Conservation (phyloP, 2,329 filamentous ascomycete species). For the Botrytis paeoniae region DNA sequence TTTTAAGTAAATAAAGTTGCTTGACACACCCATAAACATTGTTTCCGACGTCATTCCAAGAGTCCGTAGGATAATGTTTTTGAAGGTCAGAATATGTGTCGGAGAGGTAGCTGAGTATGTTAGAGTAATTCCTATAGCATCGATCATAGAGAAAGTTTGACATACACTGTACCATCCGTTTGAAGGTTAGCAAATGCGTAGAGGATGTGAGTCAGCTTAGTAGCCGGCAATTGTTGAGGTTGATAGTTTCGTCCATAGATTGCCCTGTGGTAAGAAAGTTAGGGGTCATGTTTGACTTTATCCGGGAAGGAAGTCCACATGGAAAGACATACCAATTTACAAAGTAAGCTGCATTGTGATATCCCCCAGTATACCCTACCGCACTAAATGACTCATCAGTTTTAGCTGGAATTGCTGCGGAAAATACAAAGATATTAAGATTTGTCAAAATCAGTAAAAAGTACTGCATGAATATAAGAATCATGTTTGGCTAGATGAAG, state of each 20-base stretch:
- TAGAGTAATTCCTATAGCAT: slow-evolving; percentile 38
- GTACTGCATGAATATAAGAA: not conserved
- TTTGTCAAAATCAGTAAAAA: not conserved
- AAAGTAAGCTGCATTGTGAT: slow-evolving; percentile 30
- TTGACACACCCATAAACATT: slow-evolving; percentile 82
- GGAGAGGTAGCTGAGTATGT: slow-evolving; percentile 51
- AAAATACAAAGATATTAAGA: not conserved
- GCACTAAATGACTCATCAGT: not conserved
- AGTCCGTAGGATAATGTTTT: slow-evolving; percentile 73
- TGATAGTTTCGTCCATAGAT: slow-evolving; percentile 73
- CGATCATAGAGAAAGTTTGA: slow-evolving; percentile 46
- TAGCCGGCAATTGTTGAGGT: slow-evolving; percentile 65
- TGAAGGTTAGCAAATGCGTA: slow-evolving; percentile 78
- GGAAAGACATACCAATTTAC: slow-evolving; percentile 39
- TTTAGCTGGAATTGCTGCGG: not conserved
- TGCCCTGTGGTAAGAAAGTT: slow-evolving; percentile 46
- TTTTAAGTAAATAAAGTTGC: slow-evolving; percentile 75
- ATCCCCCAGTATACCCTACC: slow-evolving; percentile 1
- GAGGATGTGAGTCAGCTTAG: slow-evolving; percentile 72
- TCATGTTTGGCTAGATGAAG: not conserved
- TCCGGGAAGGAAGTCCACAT: not conserved
- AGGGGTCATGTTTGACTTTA: not conserved
- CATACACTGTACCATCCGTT: slow-evolving; percentile 68
- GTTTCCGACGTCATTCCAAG: slow-evolving; percentile 63
- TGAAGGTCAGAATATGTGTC: slow-evolving; percentile 69